Evolutionary conservation across 495 filamentous ascomycete species (phyloP), one percentile per base, ranked within the genome.

Genomic region (Penicillium coprophilum): DNA sequence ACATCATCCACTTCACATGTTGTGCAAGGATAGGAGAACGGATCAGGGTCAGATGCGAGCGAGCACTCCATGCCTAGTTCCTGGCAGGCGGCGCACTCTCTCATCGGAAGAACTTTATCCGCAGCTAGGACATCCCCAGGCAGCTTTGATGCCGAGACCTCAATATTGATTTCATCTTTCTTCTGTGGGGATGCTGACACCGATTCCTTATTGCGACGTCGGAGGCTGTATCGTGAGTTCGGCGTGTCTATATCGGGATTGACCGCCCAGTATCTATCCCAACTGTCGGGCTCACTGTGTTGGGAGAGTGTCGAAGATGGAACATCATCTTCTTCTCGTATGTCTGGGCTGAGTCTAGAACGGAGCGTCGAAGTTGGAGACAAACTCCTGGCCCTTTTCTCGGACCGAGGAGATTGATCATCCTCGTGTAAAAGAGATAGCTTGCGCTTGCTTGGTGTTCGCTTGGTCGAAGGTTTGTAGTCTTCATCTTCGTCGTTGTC

Each of bases 401-500:
- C 28, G 9, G 24, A 4, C 8, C 6, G 23, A 19, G 34, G 6
- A 1, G 6, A 17, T 31, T n/a, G 24, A 2, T 20, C 21, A 19
- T 2, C 23, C 3, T 8, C 23, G 7, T 30, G 24, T 4, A 28
- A 19, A 28, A 41, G 4, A 30, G 34, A n/a, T 23, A 15, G 4
- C 21, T 50, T 50, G 31, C 47, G 47, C 21, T 50, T 50, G 20
- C 23, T 19, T 4, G 13, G 34, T 10, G 11, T 17, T 40, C 36
- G 44, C 30, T 39, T 11, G 13, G 4, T 30, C 20, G 13, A 3
- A 20, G 58, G 54, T 11, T 8, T 21, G 34, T 61, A 64, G 34
- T 64, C 54, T 12, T 49, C 49, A 43, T 64, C 61, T 8, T 55
- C 3, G 0, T 61, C 55, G 8, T 58, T 53, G 47, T 61, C 61